A percentile compares a stretch with the other conserved stretches of the same genome.
phyloP scores from a whole-genome alignment of 1,284 basidiomycete species.

The Sanghuangporus baumii region DNA sequence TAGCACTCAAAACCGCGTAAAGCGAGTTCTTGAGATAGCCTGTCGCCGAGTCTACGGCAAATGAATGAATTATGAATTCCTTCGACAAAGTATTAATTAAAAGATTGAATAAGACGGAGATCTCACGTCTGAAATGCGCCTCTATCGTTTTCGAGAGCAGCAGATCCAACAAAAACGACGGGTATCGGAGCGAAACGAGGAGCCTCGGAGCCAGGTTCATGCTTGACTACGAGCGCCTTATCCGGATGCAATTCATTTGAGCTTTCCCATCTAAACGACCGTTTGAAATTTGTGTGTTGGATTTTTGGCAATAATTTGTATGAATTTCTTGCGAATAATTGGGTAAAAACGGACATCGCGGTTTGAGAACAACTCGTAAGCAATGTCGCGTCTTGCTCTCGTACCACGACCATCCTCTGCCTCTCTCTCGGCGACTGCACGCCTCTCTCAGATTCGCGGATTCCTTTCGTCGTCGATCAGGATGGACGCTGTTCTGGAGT shows the following conservation, averaged over 20 bases:
- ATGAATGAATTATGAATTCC: background rate
- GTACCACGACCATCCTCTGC: slow-evolving; percentile 1
- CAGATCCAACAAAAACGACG: slow-evolving; percentile 37
- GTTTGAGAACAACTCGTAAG: background rate
- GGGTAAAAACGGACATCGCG: background rate
- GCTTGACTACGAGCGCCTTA: slow-evolving; percentile 5
- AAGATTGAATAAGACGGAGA: background rate
- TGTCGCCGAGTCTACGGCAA: slow-evolving; percentile 1
- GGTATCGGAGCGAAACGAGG: slow-evolving; percentile 48
- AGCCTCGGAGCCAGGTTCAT: slow-evolving; percentile 32
- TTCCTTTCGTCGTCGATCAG: background rate
- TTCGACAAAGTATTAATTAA: background rate
- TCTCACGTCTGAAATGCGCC: slow-evolving; percentile 6
- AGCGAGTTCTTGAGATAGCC: slow-evolving; percentile 7
- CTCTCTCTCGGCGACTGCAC: background rate
- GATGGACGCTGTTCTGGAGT: slow-evolving; percentile 21
- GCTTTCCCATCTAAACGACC: background rate
- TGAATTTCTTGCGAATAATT: background rate
- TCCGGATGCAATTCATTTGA: background rate
- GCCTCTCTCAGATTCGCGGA: background rate
- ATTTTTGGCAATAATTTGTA: background rate
- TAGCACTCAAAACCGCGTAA: slow-evolving; percentile 10
- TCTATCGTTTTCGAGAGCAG: slow-evolving; percentile 5
- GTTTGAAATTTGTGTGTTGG: background rate
- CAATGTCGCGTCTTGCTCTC: slow-evolving; percentile 10